Base-by-base conservation (phyloP, 345 rosid genomes). In the Abelmoschus esculentus region DNA sequence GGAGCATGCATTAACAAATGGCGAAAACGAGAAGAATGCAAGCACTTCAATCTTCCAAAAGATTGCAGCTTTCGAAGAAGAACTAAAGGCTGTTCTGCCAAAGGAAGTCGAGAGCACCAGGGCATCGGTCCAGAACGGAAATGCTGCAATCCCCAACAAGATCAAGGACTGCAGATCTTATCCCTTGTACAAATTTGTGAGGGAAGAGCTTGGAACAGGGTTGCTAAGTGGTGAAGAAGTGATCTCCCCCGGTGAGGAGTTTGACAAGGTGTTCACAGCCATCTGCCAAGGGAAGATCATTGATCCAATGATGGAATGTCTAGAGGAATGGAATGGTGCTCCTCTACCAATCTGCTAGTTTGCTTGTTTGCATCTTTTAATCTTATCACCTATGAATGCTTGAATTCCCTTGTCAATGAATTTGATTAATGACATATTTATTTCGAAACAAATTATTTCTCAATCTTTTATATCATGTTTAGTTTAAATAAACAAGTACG, bases 131-230 rank as follows among this genome's bases (percentile, higher is more conserved):
- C 95, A 84, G 80, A 84, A 67, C 66, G 90, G 95, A 17, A 75
- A 77, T 15, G 67, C 86, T 12, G 76, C 77, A 7, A 69, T 87
- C 22, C 80, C 80, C 11, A 89, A 90, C 79, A 76, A 80, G 82
- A 89, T 90, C 50, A 76, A 83, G 74, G 92, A 84, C 29, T 90
- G 92, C 79, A 81, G 92, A 60, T 86, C 91, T 9, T 88, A 85
- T 54, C 93, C 96, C 0, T 6, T 88, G 67, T 90, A 88, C 81
- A 86, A 74, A 77, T 84, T 88, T 5, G 83, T 88, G 58, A 81
- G 96, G 29, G 83, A 86, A 32, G 91, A 80, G 76, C 70, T 90
- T 5, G 82, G 84, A 8, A 80, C 87, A 0, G 84, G 74, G 2
- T 67, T 86, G 74, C 70, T 90, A 0, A 88, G 89, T 0, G 96